Base-by-base conservation (phyloP, 2,329 filamentous ascomycete genomes). In the Drechslera avenae region DNA sequence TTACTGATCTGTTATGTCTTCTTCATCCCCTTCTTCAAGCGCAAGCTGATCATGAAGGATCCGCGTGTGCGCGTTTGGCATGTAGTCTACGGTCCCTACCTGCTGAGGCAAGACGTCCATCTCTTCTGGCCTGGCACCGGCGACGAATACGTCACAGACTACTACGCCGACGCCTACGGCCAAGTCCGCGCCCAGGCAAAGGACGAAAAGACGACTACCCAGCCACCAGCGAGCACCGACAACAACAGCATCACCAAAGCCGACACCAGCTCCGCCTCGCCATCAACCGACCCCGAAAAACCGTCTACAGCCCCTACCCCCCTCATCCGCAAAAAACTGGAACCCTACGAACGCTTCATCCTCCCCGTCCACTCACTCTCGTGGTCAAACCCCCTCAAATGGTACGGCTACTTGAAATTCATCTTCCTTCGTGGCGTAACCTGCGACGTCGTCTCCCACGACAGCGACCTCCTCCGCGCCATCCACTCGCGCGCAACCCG, bases 381-480 rank as follows among this genome's bases (percentile, higher is more conserved):
- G n/a, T 62, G 67, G 54, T 30, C 31, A 28, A 63, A 71, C 49
- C 69, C 72, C 10, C 55, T 62, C 28, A 67, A 62, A 37, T 62
- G 66, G 52, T 72, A 58, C 43, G 76, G 75, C 6, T 77, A 75
- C 39, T 55, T 66, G 41, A 81, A 80, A 54, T 76, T 72, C 23
- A 66, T 69, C 7, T 69, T 82, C 50, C 76, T 77, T 5, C 74
- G 75, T 41, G 64, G 76, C 46, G 74, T 78, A 7, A 76, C 71
- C 5, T 70, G 73, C 28, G 76, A 79, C 55, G 72, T 73, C 31
- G 68, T 76, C 33, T 66, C 67, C 13, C 75, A 77, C 54, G 70
- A 76, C 50, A 74, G 72, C 4, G 68, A 67, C 4, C 63, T 62
- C 34, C 73, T 75, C n/a, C 71, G 61, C 41, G 70, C 62, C 43